Percentiles rank a stretch among this genome's conserved stretches.
Evolutionary conservation across 2,329 filamentous ascomycete genomes (phyloP).

Genomic region (Sclerotinia glacialis): DNA sequence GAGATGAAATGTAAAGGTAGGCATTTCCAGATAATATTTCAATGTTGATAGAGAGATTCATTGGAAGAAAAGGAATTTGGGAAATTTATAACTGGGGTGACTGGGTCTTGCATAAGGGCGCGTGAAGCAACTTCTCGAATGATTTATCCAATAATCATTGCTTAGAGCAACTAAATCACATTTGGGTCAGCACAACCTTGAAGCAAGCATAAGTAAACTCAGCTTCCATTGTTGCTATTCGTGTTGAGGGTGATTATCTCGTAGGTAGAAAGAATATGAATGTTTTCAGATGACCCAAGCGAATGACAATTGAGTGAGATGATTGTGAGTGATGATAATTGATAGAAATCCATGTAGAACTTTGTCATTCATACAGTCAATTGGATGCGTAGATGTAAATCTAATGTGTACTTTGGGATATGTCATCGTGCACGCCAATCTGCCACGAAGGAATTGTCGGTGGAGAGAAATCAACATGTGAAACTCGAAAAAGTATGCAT

Average conservation of each 20-base stretch:
- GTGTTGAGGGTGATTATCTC: conserved; percentile 24
- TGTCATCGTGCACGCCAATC: conserved; percentile 13
- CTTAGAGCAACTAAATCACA: conserved; percentile 14
- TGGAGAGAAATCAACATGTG: background rate
- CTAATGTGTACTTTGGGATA: background rate
- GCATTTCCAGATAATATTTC: background rate
- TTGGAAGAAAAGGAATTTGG: background rate
- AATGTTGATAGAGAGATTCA: background rate
- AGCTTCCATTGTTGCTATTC: conserved; percentile 27
- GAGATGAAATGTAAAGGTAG: conserved; percentile 3
- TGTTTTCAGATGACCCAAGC: conserved; percentile 8
- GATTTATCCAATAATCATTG: conserved; percentile 8
- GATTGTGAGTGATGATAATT: too few relatives aligned
- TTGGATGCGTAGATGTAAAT: too few relatives aligned
- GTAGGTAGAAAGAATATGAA: background rate
- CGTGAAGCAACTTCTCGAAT: background rate
- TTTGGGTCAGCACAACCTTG: conserved; percentile 13
- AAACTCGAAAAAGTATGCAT: background rate
- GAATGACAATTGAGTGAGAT: background rate
- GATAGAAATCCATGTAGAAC: conserved; percentile 4
- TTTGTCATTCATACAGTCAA: conserved; percentile 8
- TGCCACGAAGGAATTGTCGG: conserved; percentile 18
- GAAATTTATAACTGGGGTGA: conserved; percentile 7
- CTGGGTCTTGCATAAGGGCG: conserved; percentile 19
- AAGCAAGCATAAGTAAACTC: conserved; percentile 12